These are phyloP conservation scores for Ascomycota sp. DNA, from an alignment of 2,329 filamentous ascomycete species.

Conservation along the genomic window DNA sequence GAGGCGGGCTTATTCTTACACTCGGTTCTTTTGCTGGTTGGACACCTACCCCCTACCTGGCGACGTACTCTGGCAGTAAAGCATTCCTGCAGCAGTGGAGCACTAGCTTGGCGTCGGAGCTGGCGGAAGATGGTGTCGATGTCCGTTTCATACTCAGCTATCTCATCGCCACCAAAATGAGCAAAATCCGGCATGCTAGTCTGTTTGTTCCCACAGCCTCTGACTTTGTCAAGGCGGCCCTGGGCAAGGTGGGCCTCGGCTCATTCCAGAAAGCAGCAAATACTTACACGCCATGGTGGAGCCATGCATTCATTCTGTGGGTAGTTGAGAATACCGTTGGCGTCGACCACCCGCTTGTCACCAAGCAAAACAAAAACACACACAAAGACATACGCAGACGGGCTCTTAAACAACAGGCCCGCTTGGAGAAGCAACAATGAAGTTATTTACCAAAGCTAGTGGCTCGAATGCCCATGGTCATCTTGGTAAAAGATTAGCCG, in stretches of 20 bases:
- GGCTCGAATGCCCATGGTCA: too few relatives aligned
- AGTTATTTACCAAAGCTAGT: too few relatives aligned
- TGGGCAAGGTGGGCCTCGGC: slow-evolving; percentile 66
- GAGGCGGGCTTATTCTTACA: slow-evolving; percentile 75
- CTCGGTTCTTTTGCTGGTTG: slow-evolving; percentile 96
- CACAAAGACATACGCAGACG: slow-evolving; percentile 66
- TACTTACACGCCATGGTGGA: slow-evolving; percentile 87
- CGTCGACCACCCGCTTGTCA: slow-evolving; percentile 23
- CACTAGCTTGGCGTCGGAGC: slow-evolving; percentile 62
- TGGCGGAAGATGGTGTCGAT: slow-evolving; percentile 60
- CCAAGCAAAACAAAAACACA: slow-evolving; percentile 41
- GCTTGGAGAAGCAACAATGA: slow-evolving; percentile 52
- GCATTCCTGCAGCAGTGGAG: slow-evolving; percentile 97
- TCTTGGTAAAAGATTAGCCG: too few relatives aligned
- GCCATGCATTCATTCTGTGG: slow-evolving; percentile 77
- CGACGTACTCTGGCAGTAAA: slow-evolving; percentile 94
- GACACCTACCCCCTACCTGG: slow-evolving; percentile 75
- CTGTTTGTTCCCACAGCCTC: slow-evolving; percentile 63
- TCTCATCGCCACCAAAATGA: slow-evolving; percentile 90
- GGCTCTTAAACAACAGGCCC: slow-evolving; percentile 65
- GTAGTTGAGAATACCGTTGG: slow-evolving; percentile 41
- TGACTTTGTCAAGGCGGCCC: slow-evolving; percentile 57
- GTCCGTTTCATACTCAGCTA: slow-evolving; percentile 88
- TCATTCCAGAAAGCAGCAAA: slow-evolving; percentile 60
- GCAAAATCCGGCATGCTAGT: slow-evolving; percentile 70